These are phyloP conservation scores for Jackrogersella multiformis DNA, from an alignment of 495 filamentous ascomycete species.

Conservation along the genomic window DNA sequence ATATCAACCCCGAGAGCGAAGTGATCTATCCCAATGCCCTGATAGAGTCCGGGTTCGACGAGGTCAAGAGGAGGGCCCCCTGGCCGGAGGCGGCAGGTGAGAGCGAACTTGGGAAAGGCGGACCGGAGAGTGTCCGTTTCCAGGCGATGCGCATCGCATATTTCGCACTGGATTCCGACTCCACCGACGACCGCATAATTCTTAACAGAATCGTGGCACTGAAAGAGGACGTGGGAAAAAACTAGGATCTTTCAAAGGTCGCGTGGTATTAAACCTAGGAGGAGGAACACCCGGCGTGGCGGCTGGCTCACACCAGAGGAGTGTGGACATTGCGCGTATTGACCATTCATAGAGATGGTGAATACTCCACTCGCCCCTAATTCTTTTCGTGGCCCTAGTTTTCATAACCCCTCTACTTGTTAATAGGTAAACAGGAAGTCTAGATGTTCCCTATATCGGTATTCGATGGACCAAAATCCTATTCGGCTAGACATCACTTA, in stretches of 20 bases:
- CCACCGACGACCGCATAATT: slow-evolving; percentile 77
- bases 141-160: slow-evolving; percentile 93
- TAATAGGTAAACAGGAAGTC: not conserved
- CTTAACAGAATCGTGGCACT: slow-evolving; percentile 92
- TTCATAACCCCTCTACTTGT: not conserved
- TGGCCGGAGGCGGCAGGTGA: slow-evolving; percentile 83
- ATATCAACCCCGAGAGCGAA: slow-evolving; percentile 88
- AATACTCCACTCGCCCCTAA: not conserved
- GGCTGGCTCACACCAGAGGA: not conserved
- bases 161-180: slow-evolving; percentile 83
- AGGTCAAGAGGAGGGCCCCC: slow-evolving; percentile 75
- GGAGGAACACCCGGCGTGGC: not conserved
- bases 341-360: not conserved
- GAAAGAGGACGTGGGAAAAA: slow-evolving; percentile 88
- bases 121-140: slow-evolving; percentile 83
- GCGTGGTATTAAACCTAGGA: not conserved
- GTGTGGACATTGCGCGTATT: slow-evolving; percentile 1
- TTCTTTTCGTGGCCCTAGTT: not conserved
- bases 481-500: not conserved
- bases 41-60: slow-evolving; percentile 86
- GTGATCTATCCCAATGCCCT: slow-evolving; percentile 78
- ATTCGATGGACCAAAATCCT: not conserved
- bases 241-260: slow-evolving; percentile 26
- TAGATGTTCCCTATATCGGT: not conserved
- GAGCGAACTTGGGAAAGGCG: slow-evolving; percentile 63